These are phyloP conservation scores for Allomyces macrogynus DNA, from an alignment of 192 early-diverging fungal genomes.

Conservation along the genomic window DNA sequence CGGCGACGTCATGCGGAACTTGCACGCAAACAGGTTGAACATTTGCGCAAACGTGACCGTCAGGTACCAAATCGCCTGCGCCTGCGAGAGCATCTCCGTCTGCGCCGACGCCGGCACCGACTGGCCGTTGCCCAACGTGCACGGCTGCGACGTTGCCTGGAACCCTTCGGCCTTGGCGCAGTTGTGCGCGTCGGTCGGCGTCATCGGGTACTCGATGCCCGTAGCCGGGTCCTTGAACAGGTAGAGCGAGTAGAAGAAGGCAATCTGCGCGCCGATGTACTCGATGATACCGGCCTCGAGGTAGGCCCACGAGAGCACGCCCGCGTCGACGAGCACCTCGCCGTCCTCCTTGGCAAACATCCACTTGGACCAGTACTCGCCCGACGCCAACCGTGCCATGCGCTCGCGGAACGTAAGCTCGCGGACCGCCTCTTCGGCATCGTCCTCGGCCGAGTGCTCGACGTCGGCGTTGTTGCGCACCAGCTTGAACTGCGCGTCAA, in stretches of 20 bases:
- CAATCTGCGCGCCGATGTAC: slow-evolving; percentile 38
- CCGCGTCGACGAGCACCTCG: slow-evolving; percentile 68
- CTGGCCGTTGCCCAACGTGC: slow-evolving; percentile 12
- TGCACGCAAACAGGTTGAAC: slow-evolving; percentile 89
- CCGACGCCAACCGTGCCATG: slow-evolving; percentile 9
- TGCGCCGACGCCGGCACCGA: slow-evolving; percentile 28
- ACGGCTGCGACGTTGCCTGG: slow-evolving; percentile 5
- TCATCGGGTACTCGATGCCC: slow-evolving; percentile 19
- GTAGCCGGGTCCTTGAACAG: slow-evolving; percentile 27
- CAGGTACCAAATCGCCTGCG: slow-evolving; percentile 57
- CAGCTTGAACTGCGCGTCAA: slow-evolving; percentile 12
- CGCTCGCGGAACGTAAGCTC: slow-evolving; percentile 8
- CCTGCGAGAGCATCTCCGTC: slow-evolving; percentile 47
- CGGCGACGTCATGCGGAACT: slow-evolving; percentile 53
- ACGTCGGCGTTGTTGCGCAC: neutral
- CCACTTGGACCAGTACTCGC: slow-evolving; percentile 34
- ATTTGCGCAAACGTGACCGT: slow-evolving; percentile 69
- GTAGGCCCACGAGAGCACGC: slow-evolving; percentile 64
- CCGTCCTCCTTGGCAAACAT: slow-evolving; percentile 48
- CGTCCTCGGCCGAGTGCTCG: slow-evolving; percentile 1
- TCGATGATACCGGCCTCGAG: slow-evolving; percentile 69
- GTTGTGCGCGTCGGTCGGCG: slow-evolving; percentile 14
- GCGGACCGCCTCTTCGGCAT: slow-evolving; percentile 22
- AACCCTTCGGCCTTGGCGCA: slow-evolving; percentile 13
- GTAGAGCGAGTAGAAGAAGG: slow-evolving; percentile 66